phyloP scores from a whole-genome alignment of 306 rosid species.

The Benincasa hispida region DNA sequence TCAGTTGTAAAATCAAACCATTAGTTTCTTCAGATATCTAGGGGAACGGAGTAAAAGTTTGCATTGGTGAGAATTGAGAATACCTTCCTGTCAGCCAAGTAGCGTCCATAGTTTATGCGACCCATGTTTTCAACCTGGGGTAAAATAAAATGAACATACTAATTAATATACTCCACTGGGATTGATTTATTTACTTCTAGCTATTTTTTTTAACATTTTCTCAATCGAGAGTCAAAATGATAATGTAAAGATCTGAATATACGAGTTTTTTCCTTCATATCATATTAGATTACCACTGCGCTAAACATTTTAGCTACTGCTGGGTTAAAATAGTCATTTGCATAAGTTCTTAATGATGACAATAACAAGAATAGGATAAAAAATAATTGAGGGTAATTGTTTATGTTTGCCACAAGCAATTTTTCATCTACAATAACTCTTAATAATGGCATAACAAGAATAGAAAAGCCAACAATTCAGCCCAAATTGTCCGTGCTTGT shows the following conservation, averaged over 20 bases:
- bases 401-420: not conserved
- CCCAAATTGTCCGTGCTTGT: not conserved
- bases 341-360: not conserved
- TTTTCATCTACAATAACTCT: not conserved
- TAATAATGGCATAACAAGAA: not conserved
- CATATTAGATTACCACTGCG: not conserved
- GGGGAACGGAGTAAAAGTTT: not conserved
- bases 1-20: not conserved
- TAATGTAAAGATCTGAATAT: not conserved
- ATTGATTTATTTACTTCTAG: not conserved
- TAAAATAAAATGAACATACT: constrained; percentile 11
- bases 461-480: not conserved
- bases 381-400: not conserved
- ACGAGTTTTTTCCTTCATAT: not conserved
- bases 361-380: not conserved
- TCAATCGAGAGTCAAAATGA: not conserved
- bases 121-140: constrained; percentile 89
- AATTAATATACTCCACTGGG: not conserved
- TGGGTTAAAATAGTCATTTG: not conserved
- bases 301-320: not conserved
- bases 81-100: constrained; percentile 79
- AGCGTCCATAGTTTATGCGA: constrained; percentile 69
- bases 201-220: not conserved
- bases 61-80: not conserved
- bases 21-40: not conserved